Base-by-base conservation (phyloP, 495 filamentous ascomycete species). In the Penicillium daleae region DNA sequence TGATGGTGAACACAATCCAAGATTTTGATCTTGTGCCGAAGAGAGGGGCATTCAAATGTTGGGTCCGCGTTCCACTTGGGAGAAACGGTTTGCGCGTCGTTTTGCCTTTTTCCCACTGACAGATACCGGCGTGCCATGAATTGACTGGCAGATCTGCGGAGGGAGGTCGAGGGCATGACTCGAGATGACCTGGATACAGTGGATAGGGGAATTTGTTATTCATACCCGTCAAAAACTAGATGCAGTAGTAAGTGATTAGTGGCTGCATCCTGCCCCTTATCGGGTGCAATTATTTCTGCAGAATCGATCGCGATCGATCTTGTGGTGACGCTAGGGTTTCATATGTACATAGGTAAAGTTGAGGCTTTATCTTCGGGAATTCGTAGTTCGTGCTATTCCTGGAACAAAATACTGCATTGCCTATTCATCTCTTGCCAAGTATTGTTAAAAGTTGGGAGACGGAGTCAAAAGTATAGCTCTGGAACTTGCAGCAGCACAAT, bases 21-120 rank as follows among this genome's bases (percentile, higher is more conserved):
- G 40, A 22, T 21, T 46, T 39, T 15, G 12, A 46, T 22, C 17
- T 46, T 22, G 40, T 46, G 40, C 19, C 40, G 40, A 46, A 46
- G n/a, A 46, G 40, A 22, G 21, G 24, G 46, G 35, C 35, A 1
- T 53, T 31, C n/a, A 48, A 19, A 31, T 21, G 0, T 21, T 22
- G n/a, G 40, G 40, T 12, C 29, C 49, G n/a, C 46, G 48, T 52
- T 60, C 57, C 57, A 60, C 57, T 53, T 50, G 48, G 17, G 0
- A 19, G 22, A 29, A 59, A 33, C 42, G 13, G 57, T 60, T 39
- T 40, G 26, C 37, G n/a, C 37, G 22, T 21, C 26, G 40, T 21
- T 44, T 5, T n/a, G 5, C 19, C 3, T 29, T 17, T 54, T 1
- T 12, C 17, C 33, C 22, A 22, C 24, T 56, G 53, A 26, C 53